Percentiles rank a stretch among this genome's conserved stretches.
phyloP scores from a whole-genome alignment of 345 rosid genomes.

The Citrus cavaleriei region DNA sequence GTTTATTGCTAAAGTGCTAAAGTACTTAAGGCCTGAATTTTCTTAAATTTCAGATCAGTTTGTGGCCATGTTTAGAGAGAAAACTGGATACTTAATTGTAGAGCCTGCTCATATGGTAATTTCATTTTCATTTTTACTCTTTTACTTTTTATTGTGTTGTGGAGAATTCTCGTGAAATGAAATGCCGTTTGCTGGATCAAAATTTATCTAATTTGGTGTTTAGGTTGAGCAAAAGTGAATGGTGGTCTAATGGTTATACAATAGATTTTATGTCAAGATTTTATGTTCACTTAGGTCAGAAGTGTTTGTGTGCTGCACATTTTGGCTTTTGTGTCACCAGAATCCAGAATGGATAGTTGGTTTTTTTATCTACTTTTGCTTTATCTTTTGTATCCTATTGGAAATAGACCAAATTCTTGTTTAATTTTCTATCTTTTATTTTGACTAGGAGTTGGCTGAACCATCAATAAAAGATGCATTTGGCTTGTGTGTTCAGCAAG shows the following conservation, averaged over 20 bases:
- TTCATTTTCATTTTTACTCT: slow-evolving; percentile 11
- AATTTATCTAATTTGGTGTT: background rate
- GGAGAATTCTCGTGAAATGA: background rate
- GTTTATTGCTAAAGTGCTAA: background rate
- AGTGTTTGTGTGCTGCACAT: background rate
- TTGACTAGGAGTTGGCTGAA: slow-evolving; percentile 71
- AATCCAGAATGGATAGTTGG: background rate
- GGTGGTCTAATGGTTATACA: background rate
- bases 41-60: slow-evolving; percentile 68
- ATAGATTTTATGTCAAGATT: background rate
- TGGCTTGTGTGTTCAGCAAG: slow-evolving; percentile 63
- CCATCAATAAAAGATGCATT: slow-evolving; percentile 88
- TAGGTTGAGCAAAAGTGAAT: background rate
- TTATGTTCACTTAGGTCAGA: background rate
- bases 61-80: slow-evolving; percentile 74
- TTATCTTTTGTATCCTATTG: background rate
- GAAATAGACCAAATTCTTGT: background rate
- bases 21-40: background rate
- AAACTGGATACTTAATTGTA: slow-evolving; percentile 65
- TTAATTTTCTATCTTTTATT: slow-evolving; percentile 9
- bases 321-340: background rate
- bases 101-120: slow-evolving; percentile 98
- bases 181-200: background rate
- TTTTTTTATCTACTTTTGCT: background rate
- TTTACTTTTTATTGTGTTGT: background rate